Conservation (phyloP, 106 monocot genomes). For the Gastrodia elata region DNA sequence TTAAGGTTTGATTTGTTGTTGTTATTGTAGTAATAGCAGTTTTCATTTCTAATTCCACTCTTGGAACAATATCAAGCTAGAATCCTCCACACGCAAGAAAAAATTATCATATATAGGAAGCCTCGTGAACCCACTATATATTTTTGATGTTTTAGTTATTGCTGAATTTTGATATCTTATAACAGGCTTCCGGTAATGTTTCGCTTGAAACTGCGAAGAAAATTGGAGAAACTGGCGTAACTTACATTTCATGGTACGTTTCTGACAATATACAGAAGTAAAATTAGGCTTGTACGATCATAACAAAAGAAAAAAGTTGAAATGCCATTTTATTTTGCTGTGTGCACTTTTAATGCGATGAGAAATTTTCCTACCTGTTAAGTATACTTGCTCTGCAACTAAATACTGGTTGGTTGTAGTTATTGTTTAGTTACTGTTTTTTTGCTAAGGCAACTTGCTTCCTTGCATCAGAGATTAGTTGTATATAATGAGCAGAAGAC, state of each 20-base stretch:
- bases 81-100: background rate
- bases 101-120: background rate
- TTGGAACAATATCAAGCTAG: background rate
- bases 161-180: slow-evolving; percentile 5
- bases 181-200: slow-evolving; percentile 98
- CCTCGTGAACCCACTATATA: background rate
- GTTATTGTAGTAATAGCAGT: too few relatives aligned
- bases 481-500: too few relatives aligned
- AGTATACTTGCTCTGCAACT: background rate
- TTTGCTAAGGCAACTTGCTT: background rate
- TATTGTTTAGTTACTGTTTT: background rate
- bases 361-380: background rate
- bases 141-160: background rate
- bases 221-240: slow-evolving; percentile 90
- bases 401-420: background rate
- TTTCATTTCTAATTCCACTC: background rate
- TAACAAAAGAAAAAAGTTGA: background rate
- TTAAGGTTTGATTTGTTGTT: too few relatives aligned
- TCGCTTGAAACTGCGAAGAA: slow-evolving; percentile 87
- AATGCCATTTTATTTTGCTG: background rate
- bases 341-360: background rate
- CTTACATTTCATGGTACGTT: slow-evolving; percentile 86
- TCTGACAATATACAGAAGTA: background rate
- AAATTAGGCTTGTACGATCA: background rate
- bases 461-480: too few relatives aligned